Conservation (phyloP, 768 basidiomycete genomes). For the Sporobolomyces phaffii region DNA sequence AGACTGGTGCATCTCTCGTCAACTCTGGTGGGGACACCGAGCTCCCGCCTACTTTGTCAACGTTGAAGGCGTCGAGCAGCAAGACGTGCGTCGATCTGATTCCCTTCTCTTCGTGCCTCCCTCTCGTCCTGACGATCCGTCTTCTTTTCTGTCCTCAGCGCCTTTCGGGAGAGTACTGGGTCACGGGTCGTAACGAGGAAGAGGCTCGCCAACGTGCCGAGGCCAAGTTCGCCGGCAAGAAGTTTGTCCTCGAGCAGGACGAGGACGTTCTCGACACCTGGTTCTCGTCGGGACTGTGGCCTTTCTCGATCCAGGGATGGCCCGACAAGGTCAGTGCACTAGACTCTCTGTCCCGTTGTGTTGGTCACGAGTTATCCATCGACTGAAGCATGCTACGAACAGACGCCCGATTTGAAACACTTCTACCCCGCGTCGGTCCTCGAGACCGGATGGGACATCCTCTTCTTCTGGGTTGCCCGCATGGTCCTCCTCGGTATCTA, state of each 20-base stretch:
- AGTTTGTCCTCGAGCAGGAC: constrained; percentile 79
- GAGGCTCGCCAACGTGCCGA: constrained; percentile 73
- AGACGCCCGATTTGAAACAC: constrained; percentile 69
- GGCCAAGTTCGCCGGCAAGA: constrained; percentile 57
- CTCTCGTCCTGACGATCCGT: background rate
- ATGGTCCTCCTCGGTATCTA: constrained; percentile 91
- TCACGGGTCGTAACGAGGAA: constrained; percentile 71
- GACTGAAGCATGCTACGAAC: constrained; percentile 22
- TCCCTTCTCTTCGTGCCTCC: background rate
- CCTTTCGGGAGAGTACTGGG: constrained; percentile 76
- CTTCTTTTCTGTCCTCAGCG: constrained; percentile 47
- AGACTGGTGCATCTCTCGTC: constrained; percentile 98
- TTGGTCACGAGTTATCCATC: too few species aligned
- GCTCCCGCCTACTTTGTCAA: constrained; percentile 88
- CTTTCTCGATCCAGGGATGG: constrained; percentile 96
- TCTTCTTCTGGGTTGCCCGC: constrained; percentile 99
- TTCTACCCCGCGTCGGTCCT: constrained; percentile 88
- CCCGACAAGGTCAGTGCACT: constrained; percentile 64
- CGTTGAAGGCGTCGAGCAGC: constrained; percentile 65
- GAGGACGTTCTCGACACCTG: constrained; percentile 97
- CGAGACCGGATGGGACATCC: constrained; percentile 98
- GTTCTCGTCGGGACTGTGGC: constrained; percentile 98
- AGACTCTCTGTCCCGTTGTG: background rate
- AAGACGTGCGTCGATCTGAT: constrained; percentile 46
- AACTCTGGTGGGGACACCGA: constrained; percentile 98